Base-by-base conservation (phyloP, 495 filamentous ascomycete species). In the Penicillium ochrochloron region DNA sequence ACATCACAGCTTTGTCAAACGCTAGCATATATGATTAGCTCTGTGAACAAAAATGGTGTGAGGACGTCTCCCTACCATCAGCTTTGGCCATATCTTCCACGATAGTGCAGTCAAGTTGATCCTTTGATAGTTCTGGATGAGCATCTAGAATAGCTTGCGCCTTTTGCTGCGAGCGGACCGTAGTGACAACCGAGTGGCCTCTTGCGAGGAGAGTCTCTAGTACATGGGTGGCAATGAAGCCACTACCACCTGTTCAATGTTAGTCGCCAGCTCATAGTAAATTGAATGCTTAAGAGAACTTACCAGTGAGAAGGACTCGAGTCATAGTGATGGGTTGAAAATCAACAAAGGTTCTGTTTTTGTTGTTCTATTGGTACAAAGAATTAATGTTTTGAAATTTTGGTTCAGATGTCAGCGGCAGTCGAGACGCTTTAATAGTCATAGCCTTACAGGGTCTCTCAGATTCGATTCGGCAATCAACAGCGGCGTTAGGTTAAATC, bases 161-260 rank as follows among this genome's bases (percentile, higher is more conserved):
- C 69, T 96, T 95, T 31, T 83, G 80, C 66, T 88, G 80, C 21
- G 84, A 86, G 34, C 92, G 88, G 51, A 96, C 92, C 7, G 90
- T 95, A 7, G 91, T 90, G 52, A 93, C 85, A 37, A 96, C 92
- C 25, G 83, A 86, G 75, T 93, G 87, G 2, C 73, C 72, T 42
- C 80, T 80, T 62, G 83, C 71, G 29, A 92, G 82, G 11, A 93
- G 86, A 19, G 82, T 76, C 50, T 93, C 86, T 53, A 94, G 83
- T 61, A 92, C 81, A 73, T 94, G 90, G 59, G 89, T 86, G 61
- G 87, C 87, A 57, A 89, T 88, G 73, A 89, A 89, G 76, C 87
- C 87, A 52, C 77, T 83, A 37, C 84, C 86, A 62, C 62, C 37
- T 41, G 37, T 41, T 5, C 3, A 17, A 41, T 17, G 15, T 41